Percentiles rank a stretch among this genome's conserved stretches.
phyloP scores from a whole-genome alignment of 495 filamentous ascomycete genomes.

The Talaromyces thailandensis region DNA sequence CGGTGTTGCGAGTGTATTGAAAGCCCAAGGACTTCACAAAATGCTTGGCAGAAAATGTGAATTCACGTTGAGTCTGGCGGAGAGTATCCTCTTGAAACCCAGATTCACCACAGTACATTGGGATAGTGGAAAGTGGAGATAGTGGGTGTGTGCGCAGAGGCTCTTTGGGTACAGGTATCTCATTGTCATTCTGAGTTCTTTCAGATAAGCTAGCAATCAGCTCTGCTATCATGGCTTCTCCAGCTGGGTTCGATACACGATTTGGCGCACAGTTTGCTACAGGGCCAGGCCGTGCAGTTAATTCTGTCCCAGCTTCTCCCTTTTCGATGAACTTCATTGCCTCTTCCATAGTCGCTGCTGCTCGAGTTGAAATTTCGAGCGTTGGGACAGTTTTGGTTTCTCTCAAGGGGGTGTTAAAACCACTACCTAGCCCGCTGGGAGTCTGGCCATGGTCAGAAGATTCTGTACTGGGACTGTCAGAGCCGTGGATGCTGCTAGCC shows the following conservation, averaged over 20 bases:
- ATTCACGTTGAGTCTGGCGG: background rate
- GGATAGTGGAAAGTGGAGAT: conserved; percentile 20
- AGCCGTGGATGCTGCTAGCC: background rate
- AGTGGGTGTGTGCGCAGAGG: background rate
- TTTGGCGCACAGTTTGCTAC: no score
- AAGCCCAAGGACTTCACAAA: conserved; percentile 12
- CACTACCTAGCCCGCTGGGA: background rate
- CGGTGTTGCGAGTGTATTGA: background rate
- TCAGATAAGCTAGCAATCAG: background rate
- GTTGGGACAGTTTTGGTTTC: background rate
- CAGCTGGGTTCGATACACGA: no score
- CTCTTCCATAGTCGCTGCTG: background rate
- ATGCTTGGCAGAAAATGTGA: conserved; percentile 7
- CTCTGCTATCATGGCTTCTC: background rate
- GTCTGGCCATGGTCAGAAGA: background rate
- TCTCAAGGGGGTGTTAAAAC: background rate
- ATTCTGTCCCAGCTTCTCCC: background rate
- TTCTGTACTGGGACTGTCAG: background rate
- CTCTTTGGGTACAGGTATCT: background rate
- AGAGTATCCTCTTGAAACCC: conserved; percentile 3
- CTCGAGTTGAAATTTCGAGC: background rate
- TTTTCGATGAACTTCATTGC: background rate
- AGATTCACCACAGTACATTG: conserved; percentile 13
- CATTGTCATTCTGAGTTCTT: background rate
- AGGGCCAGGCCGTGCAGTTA: no score